Evolutionary conservation across 352 stramenopile species (phyloP), one percentile per base, ranked within the genome.

Genomic region (Globisporangium nodosum): DNA sequence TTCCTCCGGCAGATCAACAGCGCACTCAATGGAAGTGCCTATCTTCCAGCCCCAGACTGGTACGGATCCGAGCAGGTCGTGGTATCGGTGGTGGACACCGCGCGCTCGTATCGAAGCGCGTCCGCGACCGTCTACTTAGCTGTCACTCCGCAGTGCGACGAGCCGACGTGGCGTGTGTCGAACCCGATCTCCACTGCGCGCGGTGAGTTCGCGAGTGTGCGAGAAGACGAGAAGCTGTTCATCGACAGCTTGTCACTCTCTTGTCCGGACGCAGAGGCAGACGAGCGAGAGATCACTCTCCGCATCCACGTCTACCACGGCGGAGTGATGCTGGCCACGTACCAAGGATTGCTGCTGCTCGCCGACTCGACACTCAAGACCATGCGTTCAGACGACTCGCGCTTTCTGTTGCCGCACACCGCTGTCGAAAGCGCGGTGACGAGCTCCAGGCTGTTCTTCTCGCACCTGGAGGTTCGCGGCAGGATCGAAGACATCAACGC

Each of bases 261-360:
- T 3, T 70, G 70, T 43, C 65, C 63, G 3, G 75, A 88, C 37
- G 24, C 68, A 13, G 45, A 73, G 0, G 61, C 61, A 5, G 66
- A 65, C 16, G 51, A 78, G 18, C 66, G 67, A 7, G 65, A 80
- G 27, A 49, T 88, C 18, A 58, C 61, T 6, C 46, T 87, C 20
- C 40, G 47, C 9, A 69, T 87, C 35, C 33, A 37, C 2, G 76
- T 70, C 12, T 58, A 46, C n/a, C 64, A 81, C 48, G 75, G 74
- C n/a, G 76, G 73, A 4, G 53, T 89, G n/a, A 81, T 85, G 71
- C 49, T 89, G 3, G 70, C 71, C 9, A 76, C 65, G 31, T 78
- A 60, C 27, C 42, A 46, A 37, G 78, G 76, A 0, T 54, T 88
- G 33, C 65, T 74, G 15, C 47, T 71, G 5, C 53, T 88, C 12